phyloP scores from a whole-genome alignment of 768 basidiomycete genomes.

The Cystobasidium ongulense region DNA sequence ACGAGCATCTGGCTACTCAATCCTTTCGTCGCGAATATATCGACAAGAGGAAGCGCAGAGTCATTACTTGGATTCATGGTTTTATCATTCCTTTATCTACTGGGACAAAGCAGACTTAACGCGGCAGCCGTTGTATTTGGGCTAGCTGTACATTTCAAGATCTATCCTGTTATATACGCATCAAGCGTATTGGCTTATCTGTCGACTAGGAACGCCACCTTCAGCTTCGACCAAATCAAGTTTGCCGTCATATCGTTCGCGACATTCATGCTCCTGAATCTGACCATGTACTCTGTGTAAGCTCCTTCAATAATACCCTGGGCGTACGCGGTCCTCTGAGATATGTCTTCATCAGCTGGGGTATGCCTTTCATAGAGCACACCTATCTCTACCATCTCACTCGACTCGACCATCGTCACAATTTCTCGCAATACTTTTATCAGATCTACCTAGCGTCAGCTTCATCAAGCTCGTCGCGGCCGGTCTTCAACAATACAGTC shows the following conservation, averaged over 20 bases:
- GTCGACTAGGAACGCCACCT: not conserved
- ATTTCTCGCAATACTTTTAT: slow-evolving; percentile 97
- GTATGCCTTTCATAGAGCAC: slow-evolving; percentile 79
- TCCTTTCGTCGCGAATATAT: slow-evolving; percentile 90
- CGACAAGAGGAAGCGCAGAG: slow-evolving; percentile 93
- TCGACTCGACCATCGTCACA: slow-evolving; percentile 91
- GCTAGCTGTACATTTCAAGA: slow-evolving; percentile 87
- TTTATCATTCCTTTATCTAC: slow-evolving; percentile 58
- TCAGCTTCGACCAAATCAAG: slow-evolving; percentile 47
- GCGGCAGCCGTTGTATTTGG: slow-evolving; percentile 66
- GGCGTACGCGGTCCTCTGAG: not conserved
- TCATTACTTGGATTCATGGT: slow-evolving; percentile 73
- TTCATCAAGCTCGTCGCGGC: no score
- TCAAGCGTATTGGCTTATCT: slow-evolving; percentile 58
- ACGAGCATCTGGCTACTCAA: slow-evolving; percentile 70
- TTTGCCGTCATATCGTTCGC: slow-evolving; percentile 64
- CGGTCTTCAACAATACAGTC: not conserved
- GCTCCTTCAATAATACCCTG: slow-evolving; percentile 43
- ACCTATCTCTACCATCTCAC: slow-evolving; percentile 87
- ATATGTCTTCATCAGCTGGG: slow-evolving; percentile 63
- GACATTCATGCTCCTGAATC: slow-evolving; percentile 60
- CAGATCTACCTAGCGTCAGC: slow-evolving; percentile 61
- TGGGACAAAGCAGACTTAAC: slow-evolving; percentile 50
- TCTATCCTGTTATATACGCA: slow-evolving; percentile 88
- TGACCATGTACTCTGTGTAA: slow-evolving; percentile 65